Base-by-base conservation (phyloP, 108 stramenopile species). In the Fistulifera pelliculosa region DNA sequence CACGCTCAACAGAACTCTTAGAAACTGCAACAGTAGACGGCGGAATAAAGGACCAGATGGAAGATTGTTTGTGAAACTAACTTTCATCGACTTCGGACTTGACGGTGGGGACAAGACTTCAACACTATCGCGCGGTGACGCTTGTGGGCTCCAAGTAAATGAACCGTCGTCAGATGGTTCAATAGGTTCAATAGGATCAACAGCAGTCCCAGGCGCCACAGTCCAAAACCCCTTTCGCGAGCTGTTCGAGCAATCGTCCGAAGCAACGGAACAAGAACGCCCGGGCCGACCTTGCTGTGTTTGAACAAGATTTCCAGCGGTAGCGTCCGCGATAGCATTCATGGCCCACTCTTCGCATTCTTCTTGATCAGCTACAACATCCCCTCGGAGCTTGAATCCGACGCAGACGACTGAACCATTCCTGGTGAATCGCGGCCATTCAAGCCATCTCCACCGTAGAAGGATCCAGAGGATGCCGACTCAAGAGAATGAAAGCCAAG, bases 331-430 rank as follows among this genome's bases (percentile, higher is more conserved):
- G 49, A 91, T 63, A 35, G 85, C 26, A 47, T 59, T 60, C 6
- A 81, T 81, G 22, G 90, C 90, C 90, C 90, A 91, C 62, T 91
- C 81, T 51, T 80, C 83, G n/a, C 77, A 78, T 26, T 81, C 77
- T 12, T 55, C 25, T 26, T 74, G 69, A n/a, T 80, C 75, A 12
- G 21, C 52, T 41, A 23, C 47, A 12, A 10, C 49, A 49, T 22
- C 47, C 13, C 15, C 59, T 76, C 72, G 38, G 71, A 75, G 45
- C 80, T 78, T 10, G 77, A 74, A 45, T 85, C 85, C 25, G 85
- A 86, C 6, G 62, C 79, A 16, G 85, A 86, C 0, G 85, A 80
- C 21, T 78, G 76, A 1, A 69, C 75, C 66, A 77, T 73, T 22
- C 56, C 65, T 2, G 76, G 76, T 4, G 62, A 17, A n/a, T 17